Percentiles rank a stretch among this genome's conserved stretches.
Conservation (phyloP, 257 asterid genomes). For the Eustoma russellianum region DNA sequence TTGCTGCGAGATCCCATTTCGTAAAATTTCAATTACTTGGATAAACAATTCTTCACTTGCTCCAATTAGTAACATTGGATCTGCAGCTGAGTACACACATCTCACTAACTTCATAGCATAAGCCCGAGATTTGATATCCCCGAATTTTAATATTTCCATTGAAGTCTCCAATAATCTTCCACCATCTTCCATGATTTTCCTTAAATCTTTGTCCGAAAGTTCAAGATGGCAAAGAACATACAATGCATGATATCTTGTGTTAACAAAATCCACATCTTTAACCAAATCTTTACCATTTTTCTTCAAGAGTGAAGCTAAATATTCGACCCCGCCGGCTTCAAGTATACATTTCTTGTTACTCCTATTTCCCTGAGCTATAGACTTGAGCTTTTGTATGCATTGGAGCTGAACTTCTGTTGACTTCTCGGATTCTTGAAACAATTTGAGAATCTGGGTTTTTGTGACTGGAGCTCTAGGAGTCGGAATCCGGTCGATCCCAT, state of each 20-base stretch:
- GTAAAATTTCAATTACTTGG: conserved; percentile 19
- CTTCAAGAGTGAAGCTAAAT: conserved; percentile 23
- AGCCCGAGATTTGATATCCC: conserved; percentile 21
- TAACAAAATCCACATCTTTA: background rate
- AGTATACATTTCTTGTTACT: conserved; percentile 21
- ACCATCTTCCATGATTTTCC: conserved; percentile 12
- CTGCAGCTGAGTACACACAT: conserved; percentile 31
- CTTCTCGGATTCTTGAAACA: conserved; percentile 32
- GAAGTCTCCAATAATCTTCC: conserved; percentile 18
- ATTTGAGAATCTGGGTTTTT: conserved; percentile 30
- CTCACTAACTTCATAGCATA: conserved; percentile 22
- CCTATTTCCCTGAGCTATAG: conserved; percentile 31
- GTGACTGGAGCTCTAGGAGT: conserved; percentile 49
- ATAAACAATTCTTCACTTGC: conserved; percentile 18
- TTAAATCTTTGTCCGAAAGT: conserved; percentile 30
- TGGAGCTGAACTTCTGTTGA: conserved; percentile 14
- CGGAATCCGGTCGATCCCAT: conserved; percentile 45
- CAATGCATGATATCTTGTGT: conserved; percentile 31
- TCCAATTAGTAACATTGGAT: conserved; percentile 31
- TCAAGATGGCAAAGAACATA: conserved; percentile 33
- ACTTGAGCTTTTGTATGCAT: conserved; percentile 32
- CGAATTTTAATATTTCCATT: conserved; percentile 21
- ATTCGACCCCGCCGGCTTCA: conserved; percentile 32
- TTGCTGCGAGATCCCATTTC: conserved; percentile 26
- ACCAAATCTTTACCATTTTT: background rate